A percentile compares a stretch with the other conserved stretches of the same genome.
phyloP scores from a whole-genome alignment of 2,329 filamentous ascomycete species.

The Venturia aucupariae region DNA sequence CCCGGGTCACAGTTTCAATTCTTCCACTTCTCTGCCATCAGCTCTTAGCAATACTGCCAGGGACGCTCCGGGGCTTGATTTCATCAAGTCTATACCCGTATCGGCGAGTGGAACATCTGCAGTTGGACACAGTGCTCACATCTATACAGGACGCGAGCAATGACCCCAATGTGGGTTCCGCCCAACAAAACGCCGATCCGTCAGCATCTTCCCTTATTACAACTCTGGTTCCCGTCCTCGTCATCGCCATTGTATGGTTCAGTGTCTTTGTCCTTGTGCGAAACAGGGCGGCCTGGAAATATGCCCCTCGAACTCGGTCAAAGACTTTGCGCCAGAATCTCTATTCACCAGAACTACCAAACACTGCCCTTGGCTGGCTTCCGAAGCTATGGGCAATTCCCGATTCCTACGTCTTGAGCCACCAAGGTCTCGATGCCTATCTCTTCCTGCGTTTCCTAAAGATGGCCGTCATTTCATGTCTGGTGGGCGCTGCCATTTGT shows the following conservation, averaged over 20 bases:
- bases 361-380: slow-evolving; percentile 41
- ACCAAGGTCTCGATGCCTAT: slow-evolving; percentile 40
- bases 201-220: slow-evolving; percentile 41
- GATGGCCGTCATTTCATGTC: slow-evolving; percentile 32
- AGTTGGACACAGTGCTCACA: neutral
- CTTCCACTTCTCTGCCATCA: neutral
- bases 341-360: neutral
- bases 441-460: slow-evolving; percentile 40
- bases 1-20: neutral
- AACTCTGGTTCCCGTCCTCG: slow-evolving; percentile 38
- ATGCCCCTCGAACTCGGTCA: slow-evolving; percentile 23
- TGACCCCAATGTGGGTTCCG: slow-evolving; percentile 15
- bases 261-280: slow-evolving; percentile 38
- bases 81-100: neutral
- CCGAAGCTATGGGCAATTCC: slow-evolving; percentile 34
- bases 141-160: slow-evolving; percentile 7
- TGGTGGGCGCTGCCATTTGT: slow-evolving; percentile 34
- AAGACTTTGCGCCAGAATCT: slow-evolving; percentile 11
- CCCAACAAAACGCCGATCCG: slow-evolving; percentile 29
- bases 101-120: neutral
- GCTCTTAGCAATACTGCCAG: neutral
- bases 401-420: slow-evolving; percentile 38
- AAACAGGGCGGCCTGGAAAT: slow-evolving; percentile 33
- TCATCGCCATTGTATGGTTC: slow-evolving; percentile 37
- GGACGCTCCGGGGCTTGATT: neutral